Evolutionary conservation across 2,329 filamentous ascomycete species (phyloP).

Genomic region (Diatrype stigma): DNA sequence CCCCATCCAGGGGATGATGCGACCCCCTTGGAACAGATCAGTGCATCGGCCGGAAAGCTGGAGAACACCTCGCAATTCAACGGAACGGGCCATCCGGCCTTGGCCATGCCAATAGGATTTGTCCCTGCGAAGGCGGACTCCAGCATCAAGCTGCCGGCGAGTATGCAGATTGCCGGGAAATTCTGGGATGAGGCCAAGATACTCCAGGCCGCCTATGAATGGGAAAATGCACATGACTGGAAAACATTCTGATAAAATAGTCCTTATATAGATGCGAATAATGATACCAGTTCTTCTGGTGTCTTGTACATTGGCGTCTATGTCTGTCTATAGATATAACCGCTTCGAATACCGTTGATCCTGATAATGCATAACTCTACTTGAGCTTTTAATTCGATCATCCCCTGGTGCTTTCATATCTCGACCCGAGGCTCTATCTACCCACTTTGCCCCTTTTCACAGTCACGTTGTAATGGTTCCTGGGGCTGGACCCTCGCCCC

Average conservation of each 20-base stretch:
- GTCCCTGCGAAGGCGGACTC: conserved; percentile 21
- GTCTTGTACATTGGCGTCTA: no score
- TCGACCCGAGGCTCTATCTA: no score
- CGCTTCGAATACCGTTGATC: no score
- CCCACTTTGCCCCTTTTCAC: no score
- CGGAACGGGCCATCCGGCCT: conserved; percentile 23
- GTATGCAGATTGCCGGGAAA: conserved; percentile 17
- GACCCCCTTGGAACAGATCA: conserved; percentile 12
- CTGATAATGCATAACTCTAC: no score
- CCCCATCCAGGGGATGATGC: conserved; percentile 10
- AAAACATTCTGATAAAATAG: conserved; percentile 8
- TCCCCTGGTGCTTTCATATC: no score
- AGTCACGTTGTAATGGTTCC: no score
- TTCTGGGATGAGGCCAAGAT: no score
- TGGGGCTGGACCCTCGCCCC: no score
- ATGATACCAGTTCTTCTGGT: no score
- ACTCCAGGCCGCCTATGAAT: conserved; percentile 23
- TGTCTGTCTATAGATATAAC: neutral
- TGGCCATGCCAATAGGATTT: conserved; percentile 25
- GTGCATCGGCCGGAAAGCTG: conserved; percentile 11
- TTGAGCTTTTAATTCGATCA: no score
- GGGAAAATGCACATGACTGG: conserved; percentile 26
- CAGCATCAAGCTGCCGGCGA: conserved; percentile 22
- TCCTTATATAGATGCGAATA: no score
- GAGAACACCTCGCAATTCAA: conserved; percentile 21